phyloP scores from a whole-genome alignment of 371 early-diverging fungal species.

The Blyttiomyces sp. region DNA sequence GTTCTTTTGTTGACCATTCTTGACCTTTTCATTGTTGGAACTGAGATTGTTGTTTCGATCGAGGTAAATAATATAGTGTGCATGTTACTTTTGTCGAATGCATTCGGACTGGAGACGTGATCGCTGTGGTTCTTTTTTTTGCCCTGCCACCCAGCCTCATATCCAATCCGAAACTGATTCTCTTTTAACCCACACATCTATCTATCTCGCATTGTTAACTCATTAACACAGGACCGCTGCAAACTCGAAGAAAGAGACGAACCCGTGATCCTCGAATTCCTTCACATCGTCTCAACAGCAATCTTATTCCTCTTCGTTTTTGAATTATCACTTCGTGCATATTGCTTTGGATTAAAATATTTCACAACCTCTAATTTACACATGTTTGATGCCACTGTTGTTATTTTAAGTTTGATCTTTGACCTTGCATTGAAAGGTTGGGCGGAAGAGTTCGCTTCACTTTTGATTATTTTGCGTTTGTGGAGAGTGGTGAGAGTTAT shows the following conservation, averaged over 20 bases:
- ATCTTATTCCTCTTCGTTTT: conserved; percentile 16
- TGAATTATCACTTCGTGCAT: conserved; percentile 10
- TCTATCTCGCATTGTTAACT: no score
- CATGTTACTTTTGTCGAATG: no score
- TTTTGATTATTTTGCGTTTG: conserved; percentile 21
- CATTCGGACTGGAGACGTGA: not conserved
- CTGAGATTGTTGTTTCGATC: conserved; percentile 5
- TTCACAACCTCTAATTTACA: conserved; percentile 15
- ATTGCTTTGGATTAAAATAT: conserved; percentile 14
- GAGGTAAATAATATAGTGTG: no score
- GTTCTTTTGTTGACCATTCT: not conserved
- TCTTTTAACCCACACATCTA: no score
- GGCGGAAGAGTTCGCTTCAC: conserved; percentile 12
- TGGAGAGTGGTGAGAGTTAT: conserved; percentile 31
- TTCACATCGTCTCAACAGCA: conserved; percentile 4
- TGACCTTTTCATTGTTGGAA: not conserved
- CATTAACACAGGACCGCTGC: not conserved
- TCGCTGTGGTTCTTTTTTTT: no score
- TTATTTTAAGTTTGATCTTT: conserved; percentile 17
- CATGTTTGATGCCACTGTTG: conserved; percentile 24
- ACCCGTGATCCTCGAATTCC: not conserved
- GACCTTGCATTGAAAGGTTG: conserved; percentile 19
- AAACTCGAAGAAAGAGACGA: not conserved
- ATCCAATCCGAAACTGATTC: no score
- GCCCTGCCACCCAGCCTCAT: no score